Conservation (phyloP, 257 asterid species). For the Pogostemon cablin region DNA sequence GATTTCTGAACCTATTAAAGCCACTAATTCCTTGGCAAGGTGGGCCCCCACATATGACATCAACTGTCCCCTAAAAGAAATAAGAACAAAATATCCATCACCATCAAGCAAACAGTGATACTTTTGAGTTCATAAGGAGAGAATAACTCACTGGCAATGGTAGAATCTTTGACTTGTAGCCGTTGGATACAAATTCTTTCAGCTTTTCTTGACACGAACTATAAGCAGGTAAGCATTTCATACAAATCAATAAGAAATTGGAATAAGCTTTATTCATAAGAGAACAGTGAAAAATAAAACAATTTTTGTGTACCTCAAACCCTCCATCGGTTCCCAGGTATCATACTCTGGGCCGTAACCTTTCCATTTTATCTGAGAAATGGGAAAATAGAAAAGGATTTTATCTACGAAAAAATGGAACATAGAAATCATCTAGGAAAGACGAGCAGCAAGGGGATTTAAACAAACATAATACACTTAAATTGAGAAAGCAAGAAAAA, state of each 20-base stretch:
- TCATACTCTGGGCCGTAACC: conserved; percentile 73
- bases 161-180: conserved; percentile 51
- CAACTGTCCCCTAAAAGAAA: conserved; percentile 61
- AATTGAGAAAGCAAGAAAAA: background rate
- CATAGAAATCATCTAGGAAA: background rate
- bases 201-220: conserved; percentile 70
- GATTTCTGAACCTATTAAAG: conserved; percentile 66
- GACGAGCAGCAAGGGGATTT: background rate
- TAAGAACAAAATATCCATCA: conserved; percentile 5
- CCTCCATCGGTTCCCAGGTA: conserved; percentile 84
- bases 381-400: background rate
- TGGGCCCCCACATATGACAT: conserved; percentile 93
- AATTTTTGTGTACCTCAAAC: conserved; percentile 52
- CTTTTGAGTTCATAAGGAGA: background rate
- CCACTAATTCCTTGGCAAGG: conserved; percentile 98
- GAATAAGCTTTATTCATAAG: background rate
- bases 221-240: background rate
- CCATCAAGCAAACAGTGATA: background rate
- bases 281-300: background rate
- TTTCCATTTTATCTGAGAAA: conserved; percentile 68
- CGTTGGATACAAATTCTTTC: conserved; percentile 54
- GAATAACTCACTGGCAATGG: conserved; percentile 81
- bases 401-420: too few species aligned
- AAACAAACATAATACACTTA: background rate
- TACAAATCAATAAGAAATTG: background rate